A percentile compares a stretch with the other conserved stretches of the same genome.
phyloP scores from a whole-genome alignment of 2,329 filamentous ascomycete species.

The Colletotrichum somersetense region DNA sequence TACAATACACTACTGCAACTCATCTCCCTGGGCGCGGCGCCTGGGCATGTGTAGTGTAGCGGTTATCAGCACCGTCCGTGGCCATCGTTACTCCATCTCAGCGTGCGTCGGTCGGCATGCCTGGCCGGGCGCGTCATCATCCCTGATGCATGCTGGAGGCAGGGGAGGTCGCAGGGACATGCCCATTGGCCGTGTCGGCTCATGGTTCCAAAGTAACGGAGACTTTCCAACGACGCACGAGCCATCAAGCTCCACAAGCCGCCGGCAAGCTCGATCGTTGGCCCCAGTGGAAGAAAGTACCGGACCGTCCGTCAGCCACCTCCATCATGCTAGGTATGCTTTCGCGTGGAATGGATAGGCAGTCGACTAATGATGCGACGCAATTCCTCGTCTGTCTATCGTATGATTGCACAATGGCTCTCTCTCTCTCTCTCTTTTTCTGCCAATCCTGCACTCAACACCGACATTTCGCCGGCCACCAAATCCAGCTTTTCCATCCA shows the following conservation, averaged over 20 bases:
- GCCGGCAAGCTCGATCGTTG: conserved; percentile 14
- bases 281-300: conserved; percentile 17
- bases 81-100: conserved; percentile 12
- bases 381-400: not conserved
- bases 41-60: conserved; percentile 12
- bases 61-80: conserved; percentile 26
- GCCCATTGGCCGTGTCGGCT: conserved; percentile 21
- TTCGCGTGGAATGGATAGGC: conserved; percentile 16
- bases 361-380: conserved; percentile 1
- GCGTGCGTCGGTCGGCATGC: conserved; percentile 21
- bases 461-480: not conserved
- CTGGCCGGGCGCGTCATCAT: conserved; percentile 37
- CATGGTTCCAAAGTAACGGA: conserved; percentile 34
- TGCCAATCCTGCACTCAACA: not conserved
- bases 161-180: conserved; percentile 37
- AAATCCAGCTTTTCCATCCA: not conserved
- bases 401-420: not conserved
- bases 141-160: conserved; percentile 29
- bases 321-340: conserved; percentile 9
- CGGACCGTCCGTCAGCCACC: conserved; percentile 18
- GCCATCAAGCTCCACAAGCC: conserved; percentile 17
- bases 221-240: conserved; percentile 35
- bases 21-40: not conserved
- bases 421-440: too few relatives aligned
- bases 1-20: not conserved